Conservation (phyloP, 306 rosid species). For the Prosopis cineraria region DNA sequence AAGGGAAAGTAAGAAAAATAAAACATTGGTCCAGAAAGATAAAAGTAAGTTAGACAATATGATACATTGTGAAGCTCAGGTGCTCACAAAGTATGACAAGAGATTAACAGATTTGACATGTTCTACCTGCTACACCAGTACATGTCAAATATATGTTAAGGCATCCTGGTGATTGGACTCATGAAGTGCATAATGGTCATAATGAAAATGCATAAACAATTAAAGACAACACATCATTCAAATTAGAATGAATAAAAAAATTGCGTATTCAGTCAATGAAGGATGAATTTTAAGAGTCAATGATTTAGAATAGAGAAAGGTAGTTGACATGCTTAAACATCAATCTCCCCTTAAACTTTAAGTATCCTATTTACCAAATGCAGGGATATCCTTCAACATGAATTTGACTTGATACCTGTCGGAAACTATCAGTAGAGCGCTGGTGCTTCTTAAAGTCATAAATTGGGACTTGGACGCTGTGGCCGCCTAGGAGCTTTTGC, state of each 20-base stretch:
- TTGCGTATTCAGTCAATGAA: neutral
- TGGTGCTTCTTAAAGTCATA: conserved; percentile 92
- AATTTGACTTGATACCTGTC: conserved; percentile 58
- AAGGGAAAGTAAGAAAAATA: neutral
- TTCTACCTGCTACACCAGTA: neutral
- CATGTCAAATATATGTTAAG: neutral
- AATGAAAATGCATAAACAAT: neutral
- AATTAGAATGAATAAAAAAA: neutral
- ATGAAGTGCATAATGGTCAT: neutral
- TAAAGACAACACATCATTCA: neutral
- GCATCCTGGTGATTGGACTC: neutral
- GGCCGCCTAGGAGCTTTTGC: conserved; percentile 65
- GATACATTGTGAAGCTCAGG: neutral
- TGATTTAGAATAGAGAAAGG: neutral
- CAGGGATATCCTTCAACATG: neutral
- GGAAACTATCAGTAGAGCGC: conserved; percentile 77
- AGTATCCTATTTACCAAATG: neutral
- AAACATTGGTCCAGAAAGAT: neutral
- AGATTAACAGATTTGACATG: neutral
- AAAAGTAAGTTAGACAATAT: neutral
- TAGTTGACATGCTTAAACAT: neutral
- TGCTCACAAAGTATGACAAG: neutral
- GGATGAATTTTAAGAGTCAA: neutral
- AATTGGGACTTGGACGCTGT: conserved; percentile 76
- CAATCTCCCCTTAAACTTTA: neutral